These are phyloP conservation scores for Lachnellula occidentalis DNA, from an alignment of 2,329 filamentous ascomycete species.

Conservation along the genomic window DNA sequence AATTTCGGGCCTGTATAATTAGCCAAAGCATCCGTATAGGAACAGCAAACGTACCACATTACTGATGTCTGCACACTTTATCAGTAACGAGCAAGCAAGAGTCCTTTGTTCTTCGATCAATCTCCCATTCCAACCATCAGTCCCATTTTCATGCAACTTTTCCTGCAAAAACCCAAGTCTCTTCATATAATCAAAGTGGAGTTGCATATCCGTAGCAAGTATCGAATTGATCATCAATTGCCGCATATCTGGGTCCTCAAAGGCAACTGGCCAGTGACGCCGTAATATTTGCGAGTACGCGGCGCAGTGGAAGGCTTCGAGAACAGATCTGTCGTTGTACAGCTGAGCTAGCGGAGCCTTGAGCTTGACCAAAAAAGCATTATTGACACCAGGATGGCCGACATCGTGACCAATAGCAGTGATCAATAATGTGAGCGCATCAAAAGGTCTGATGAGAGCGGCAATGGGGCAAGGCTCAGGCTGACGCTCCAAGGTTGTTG, in stretches of 20 bases:
- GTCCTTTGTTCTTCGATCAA: conserved; percentile 71
- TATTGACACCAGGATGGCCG: conserved; percentile 95
- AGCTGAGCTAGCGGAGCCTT: conserved; percentile 91
- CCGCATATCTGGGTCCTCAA: conserved; percentile 73
- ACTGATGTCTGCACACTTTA: conserved; percentile 98
- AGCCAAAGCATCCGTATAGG: conserved; percentile 5
- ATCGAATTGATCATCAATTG: conserved; percentile 97
- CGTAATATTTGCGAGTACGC: conserved; percentile 94
- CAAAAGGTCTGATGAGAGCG: conserved; percentile 73
- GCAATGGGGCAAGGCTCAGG: conserved; percentile 57
- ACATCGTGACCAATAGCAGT: conserved; percentile 98
- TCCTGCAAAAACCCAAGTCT: conserved; percentile 76
- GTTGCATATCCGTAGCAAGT: conserved; percentile 91
- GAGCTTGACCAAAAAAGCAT: conserved; percentile 86
- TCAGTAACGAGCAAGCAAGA: conserved; percentile 81
- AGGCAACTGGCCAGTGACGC: conserved; percentile 82
- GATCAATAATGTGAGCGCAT: conserved; percentile 82
- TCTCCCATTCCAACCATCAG: conserved; percentile 72
- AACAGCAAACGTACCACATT: conserved; percentile 67
- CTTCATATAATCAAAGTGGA: conserved; percentile 96
- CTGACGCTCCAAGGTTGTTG: conserved; percentile 23
- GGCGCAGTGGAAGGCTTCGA: conserved; percentile 96
- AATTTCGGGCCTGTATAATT: conserved; percentile 66
- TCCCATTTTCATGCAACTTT: conserved; percentile 63
- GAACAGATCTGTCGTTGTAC: conserved; percentile 93